These are phyloP conservation scores for Cladochytrium replicatum DNA, from an alignment of 192 early-diverging fungal species.

Conservation along the genomic window DNA sequence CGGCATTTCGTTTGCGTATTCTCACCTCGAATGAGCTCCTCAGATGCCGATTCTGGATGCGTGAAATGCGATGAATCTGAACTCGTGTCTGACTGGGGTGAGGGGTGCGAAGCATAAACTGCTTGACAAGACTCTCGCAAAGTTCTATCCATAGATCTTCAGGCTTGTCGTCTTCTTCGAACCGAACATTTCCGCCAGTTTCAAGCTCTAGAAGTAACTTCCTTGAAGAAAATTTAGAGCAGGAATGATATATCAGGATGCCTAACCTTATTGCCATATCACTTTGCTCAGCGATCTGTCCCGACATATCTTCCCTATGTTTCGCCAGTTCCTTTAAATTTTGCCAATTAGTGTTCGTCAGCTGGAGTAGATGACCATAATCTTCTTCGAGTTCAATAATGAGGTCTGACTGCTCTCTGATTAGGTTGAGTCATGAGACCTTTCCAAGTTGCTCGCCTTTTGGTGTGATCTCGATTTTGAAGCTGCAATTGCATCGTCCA, in stretches of 20 bases:
- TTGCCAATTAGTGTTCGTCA: slow-evolving; percentile 21
- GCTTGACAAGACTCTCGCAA: slow-evolving; percentile 37
- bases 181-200: slow-evolving; percentile 52
- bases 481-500: slow-evolving; percentile 21
- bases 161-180: slow-evolving; percentile 47
- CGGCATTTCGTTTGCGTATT: too few species aligned
- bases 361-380: slow-evolving; percentile 7
- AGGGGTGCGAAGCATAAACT: slow-evolving; percentile 22
- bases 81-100: slow-evolving; percentile 15
- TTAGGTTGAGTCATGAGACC: too few species aligned
- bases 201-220: slow-evolving; percentile 49
- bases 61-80: slow-evolving; percentile 44
- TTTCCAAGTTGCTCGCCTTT: too few species aligned
- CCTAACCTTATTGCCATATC: slow-evolving; percentile 39
- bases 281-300: slow-evolving; percentile 30
- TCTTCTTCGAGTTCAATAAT: slow-evolving; percentile 18
- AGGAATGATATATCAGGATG: background rate
- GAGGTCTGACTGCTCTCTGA: background rate
- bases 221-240: slow-evolving; percentile 7
- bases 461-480: too few species aligned
- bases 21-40: slow-evolving; percentile 37
- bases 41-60: slow-evolving; percentile 37
- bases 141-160: slow-evolving; percentile 33
- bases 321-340: slow-evolving; percentile 15
- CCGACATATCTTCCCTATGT: slow-evolving; percentile 21